Base-by-base conservation (phyloP, 2,329 filamentous ascomycete species). In the Colletotrichum ledebouriae region DNA sequence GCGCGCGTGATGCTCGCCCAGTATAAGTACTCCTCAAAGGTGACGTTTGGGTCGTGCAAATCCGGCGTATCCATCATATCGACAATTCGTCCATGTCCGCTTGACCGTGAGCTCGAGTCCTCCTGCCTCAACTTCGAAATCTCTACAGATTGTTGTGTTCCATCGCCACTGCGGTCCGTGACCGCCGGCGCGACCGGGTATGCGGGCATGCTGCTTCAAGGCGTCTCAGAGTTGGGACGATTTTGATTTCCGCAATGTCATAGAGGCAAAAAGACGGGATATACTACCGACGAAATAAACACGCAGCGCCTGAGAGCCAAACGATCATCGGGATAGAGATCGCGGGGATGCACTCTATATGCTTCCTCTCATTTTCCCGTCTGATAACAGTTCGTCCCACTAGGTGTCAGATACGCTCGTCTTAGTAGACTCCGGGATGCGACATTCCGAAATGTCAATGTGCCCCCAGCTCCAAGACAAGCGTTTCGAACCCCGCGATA, bases 1-100 rank as follows among this genome's bases (percentile, higher is more conserved):
- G 69, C 71, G 4, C 74, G 72, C 0, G 74, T 74, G 66, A 71
- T 67, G 13, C 71, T 46, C 6, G 74, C 74, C 56, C 74, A 75
- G 70, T 75, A 73, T 29, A 72, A 70, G 25, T 75, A 75, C 39
- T 75, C 74, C 29, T 75, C 74, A 53, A 75, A 74, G 4, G 70
- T 72, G 37, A 75, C 71, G 41, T 59, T 67, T 4, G 65, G 67
- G 47, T 75, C 74, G 63, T 75, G 72, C 22, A 71, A 49, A 12
- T 49, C 47, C 2, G 47, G 17, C 39, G 53, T 13, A 47, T 55
- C 25, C 55, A 59, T 53, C 9, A 49, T 59, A 47, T 59, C 25
- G 22, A 55, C 6, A 9, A 34, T 12, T 17, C 56, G 60, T 17
- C 52, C 60, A 4, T 58, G n/a, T 25, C 34, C 50, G 34, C 33